Evolutionary conservation across 2,329 filamentous ascomycete genomes (phyloP), one percentile per base, ranked within the genome.

Genomic region (Lecanosticta acicola): DNA sequence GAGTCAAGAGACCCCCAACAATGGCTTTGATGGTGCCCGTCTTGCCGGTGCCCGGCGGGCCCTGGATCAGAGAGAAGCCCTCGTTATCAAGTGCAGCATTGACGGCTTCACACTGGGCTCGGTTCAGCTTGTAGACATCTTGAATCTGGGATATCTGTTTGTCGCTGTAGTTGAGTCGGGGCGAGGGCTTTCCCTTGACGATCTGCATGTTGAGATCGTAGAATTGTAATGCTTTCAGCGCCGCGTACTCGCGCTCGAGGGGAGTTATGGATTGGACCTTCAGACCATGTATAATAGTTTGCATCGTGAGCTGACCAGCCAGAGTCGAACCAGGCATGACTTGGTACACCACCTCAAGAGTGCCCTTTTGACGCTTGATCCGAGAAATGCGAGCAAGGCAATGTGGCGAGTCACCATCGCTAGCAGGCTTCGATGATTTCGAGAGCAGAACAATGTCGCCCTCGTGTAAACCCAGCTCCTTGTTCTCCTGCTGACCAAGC

Each of bases 11-110:
- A 32, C 88, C 87, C 29, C 93, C 93, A 18, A 97, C 90, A 75
- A 98, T 94, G 24, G 91, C 93, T 45, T 94, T 80, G 50, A 98
- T 98, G 0, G 93, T 98, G 66, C 98, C 98, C 0, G 93, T 98
- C 71, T 98, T 98, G 18, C 59, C 54, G 3, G 93, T 96, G 66
- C 93, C 93, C 1, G 93, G 93, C 41, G 93, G 93, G 45, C 85
- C 93, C 70, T 98, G 93, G 57, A 98, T 89, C 50, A 98, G 73
- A 2, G 93, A 97, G 62, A 98, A 98, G 0, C 88, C 94, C 67
- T 97, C 93, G 57, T 98, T 98, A 60, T 94, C 90, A 46, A 90
- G 79, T 10, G 90, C 91, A 43, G 91, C 94, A 53, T 93, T 80
- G 50, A 98, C 87, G 5, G 93, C 93, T 66, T 87, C 86, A 3